Evolutionary conservation across 495 filamentous ascomycete genomes (phyloP).

Genomic region (Penicillium canescens): DNA sequence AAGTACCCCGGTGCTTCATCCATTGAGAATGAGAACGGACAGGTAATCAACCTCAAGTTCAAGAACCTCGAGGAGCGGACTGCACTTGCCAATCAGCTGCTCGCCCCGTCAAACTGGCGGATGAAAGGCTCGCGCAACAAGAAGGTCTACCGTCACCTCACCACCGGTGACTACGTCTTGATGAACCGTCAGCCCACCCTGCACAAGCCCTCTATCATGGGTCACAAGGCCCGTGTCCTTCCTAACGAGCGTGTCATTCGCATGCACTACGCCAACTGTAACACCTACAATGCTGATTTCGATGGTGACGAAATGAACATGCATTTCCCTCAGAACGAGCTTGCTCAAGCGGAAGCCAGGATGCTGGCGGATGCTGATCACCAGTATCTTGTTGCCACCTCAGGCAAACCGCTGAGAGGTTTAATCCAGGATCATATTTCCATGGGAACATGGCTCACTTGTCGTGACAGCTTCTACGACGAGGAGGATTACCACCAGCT

Average conservation of each 20-base stretch:
- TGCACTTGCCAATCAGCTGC: conserved; percentile 85
- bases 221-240: conserved; percentile 87
- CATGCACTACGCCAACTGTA: conserved; percentile 99
- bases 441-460: conserved; percentile 87
- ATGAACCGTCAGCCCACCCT: conserved; percentile 99
- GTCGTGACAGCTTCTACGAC: conserved; percentile 89
- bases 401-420: conserved; percentile 92
- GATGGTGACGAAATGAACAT: conserved; percentile 99
- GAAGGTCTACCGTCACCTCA: conserved; percentile 95
- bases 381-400: conserved; percentile 92
- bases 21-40: conserved; percentile 93
- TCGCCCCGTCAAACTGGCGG: conserved; percentile 79
- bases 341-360: conserved; percentile 87
- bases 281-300: conserved; percentile 99
- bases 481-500: conserved; percentile 89
- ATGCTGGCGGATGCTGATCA: conserved; percentile 95
- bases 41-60: conserved; percentile 81
- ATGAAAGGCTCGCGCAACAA: conserved; percentile 82
- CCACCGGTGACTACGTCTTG: conserved; percentile 92
- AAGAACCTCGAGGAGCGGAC: conserved; percentile 84
- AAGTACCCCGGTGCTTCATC: conserved; percentile 93
- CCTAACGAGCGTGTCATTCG: conserved; percentile 95
- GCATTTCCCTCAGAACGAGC: conserved; percentile 98
- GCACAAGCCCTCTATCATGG: conserved; percentile 99
- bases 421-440: conserved; percentile 99